Percentiles rank a stretch among this genome's conserved stretches.
Conservation (phyloP, 148 eudicot species). For the Drosera capensis region DNA sequence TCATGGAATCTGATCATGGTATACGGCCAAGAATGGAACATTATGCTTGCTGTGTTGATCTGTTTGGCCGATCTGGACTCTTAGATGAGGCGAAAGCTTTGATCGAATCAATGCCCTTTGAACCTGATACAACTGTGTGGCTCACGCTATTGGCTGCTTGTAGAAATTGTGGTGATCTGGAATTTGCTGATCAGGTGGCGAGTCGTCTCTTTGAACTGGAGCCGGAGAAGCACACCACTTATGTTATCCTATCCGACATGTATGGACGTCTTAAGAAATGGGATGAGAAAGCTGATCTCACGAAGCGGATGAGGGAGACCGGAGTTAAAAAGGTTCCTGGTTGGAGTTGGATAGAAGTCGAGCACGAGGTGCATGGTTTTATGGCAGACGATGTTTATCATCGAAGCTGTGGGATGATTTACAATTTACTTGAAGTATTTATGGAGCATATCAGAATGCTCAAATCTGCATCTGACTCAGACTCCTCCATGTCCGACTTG, state of each 20-base stretch:
- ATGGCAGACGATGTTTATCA: slow-evolving; percentile 51
- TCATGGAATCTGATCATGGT: slow-evolving; percentile 40
- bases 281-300: slow-evolving; percentile 49
- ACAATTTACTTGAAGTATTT: slow-evolving; percentile 21
- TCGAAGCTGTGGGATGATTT: slow-evolving; percentile 24
- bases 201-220: slow-evolving; percentile 37
- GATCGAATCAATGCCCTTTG: slow-evolving; percentile 53
- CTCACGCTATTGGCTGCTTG: slow-evolving; percentile 56
- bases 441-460: slow-evolving; percentile 21
- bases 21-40: slow-evolving; percentile 60
- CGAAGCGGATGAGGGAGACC: slow-evolving; percentile 46
- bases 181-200: slow-evolving; percentile 41
- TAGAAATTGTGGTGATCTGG: slow-evolving; percentile 50
- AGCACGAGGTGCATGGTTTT: slow-evolving; percentile 42
- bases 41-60: slow-evolving; percentile 61
- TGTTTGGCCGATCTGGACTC: slow-evolving; percentile 60
- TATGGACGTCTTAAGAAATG: slow-evolving; percentile 47
- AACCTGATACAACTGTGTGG: slow-evolving; percentile 68
- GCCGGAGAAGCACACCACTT: slow-evolving; percentile 57
- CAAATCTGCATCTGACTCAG: slow-evolving; percentile 8
- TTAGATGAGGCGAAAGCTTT: slow-evolving; percentile 41
- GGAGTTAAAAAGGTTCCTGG: slow-evolving; percentile 69
- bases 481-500: slow-evolving; percentile 7
- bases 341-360: slow-evolving; percentile 71
- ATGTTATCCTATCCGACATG: slow-evolving; percentile 54